Evolutionary conservation across 768 basidiomycete genomes (phyloP), one percentile per base, ranked within the genome.

Genomic region (Leccinum variicolor): DNA sequence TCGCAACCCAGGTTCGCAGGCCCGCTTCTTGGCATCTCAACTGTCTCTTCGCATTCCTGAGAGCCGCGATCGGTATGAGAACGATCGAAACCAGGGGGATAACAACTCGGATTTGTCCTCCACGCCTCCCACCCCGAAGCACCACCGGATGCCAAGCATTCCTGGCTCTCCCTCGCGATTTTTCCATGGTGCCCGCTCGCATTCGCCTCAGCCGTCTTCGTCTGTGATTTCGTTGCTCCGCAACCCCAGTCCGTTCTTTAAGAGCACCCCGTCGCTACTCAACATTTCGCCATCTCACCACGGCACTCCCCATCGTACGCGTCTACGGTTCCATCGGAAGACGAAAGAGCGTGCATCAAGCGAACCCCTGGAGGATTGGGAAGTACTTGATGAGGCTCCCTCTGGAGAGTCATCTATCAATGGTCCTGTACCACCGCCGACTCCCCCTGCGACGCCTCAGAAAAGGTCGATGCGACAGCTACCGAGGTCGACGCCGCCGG

Each of bases 171-270:
- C 71, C 1, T 72, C 71, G 21, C 65, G 70, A 13, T 63, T 72
- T 45, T 73, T 72, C 56, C 69, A 71, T 11, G 52, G 59, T 19
- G 52, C 51, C 13, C 69, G 64, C 25, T 73, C 71, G 25, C 65
- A 74, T 0, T 71, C 71, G 4, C 70, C 71, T 50, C 71, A 74
- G 25, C 71, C 72, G 3, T 73, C 72, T 6, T 65, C 72, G n/a
- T 72, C 71, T 0, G 71, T 72, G 21, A 71, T 73, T 46, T 72
- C 71, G 46, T 54, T 72, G 33, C 60, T 72, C 23, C 72, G 71
- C 14, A 74, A 74, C 29, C 73, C 70, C 29, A 74, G 62, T 52
- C 73, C 71, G 7, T 71, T 72, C 50, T 72, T 72, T 26, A 72
- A 72, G 69, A 72, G 72, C 25, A 69, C 71, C 9, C 67, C 71